Percentiles rank a stretch among this genome's conserved stretches.
These are phyloP conservation scores for Zopfochytrium polystomum DNA, from an alignment of 371 early-diverging fungal species.

Conservation along the genomic window DNA sequence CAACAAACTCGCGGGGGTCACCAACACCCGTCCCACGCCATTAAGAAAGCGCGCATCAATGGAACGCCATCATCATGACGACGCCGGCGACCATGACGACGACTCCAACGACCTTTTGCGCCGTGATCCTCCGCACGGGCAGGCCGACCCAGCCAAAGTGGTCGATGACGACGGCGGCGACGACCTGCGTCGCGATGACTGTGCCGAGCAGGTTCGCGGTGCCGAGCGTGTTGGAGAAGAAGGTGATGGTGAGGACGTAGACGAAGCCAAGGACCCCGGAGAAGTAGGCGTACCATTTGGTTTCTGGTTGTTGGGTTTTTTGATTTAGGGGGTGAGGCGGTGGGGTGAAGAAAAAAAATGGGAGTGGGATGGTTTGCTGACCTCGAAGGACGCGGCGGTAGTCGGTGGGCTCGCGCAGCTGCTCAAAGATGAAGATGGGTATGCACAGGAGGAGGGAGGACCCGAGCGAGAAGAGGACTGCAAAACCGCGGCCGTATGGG, in stretches of 20 bases:
- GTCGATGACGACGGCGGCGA: background rate
- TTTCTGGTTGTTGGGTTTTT: background rate
- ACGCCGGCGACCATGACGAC: constrained; percentile 7
- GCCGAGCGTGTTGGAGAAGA: constrained; percentile 1
- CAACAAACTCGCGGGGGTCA: too few relatives aligned
- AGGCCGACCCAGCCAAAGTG: constrained; percentile 10
- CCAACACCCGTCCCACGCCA: too few relatives aligned
- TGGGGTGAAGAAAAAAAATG: background rate
- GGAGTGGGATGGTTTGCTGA: too few relatives aligned
- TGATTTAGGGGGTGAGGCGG: background rate
- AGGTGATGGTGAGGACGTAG: background rate
- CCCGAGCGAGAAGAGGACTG: constrained; percentile 3
- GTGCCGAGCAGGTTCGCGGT: background rate
- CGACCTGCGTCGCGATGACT: background rate
- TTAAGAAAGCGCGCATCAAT: too few relatives aligned
- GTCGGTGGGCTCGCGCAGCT: background rate
- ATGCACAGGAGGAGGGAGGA: background rate
- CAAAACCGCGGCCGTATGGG: background rate
- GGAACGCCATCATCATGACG: constrained; percentile 8
- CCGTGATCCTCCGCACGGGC: background rate
- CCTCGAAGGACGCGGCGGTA: constrained; percentile 1
- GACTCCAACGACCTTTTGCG: background rate
- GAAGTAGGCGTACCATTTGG: constrained; percentile 8
- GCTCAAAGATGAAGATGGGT: background rate
- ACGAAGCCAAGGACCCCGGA: background rate